A percentile compares a stretch with the other conserved stretches of the same genome.
These are phyloP conservation scores for Lepidium didymum DNA, from an alignment of 345 rosid species.

Conservation along the genomic window DNA sequence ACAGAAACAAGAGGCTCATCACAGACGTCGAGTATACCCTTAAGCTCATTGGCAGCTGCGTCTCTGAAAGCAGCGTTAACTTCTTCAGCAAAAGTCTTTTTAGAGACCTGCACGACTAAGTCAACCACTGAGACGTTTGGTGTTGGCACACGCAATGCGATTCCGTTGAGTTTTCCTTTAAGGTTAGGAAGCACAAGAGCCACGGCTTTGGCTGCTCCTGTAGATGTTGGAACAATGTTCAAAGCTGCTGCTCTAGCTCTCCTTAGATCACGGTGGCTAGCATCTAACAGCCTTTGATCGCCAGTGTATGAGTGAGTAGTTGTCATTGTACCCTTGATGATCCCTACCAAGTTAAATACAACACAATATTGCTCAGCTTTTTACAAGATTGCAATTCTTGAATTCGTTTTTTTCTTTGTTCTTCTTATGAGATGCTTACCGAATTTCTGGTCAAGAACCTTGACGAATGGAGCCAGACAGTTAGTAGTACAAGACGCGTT, in stretches of 20 bases:
- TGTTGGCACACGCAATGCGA: slow-evolving; percentile 96
- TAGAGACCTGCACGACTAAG: slow-evolving; percentile 88
- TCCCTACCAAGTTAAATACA: slow-evolving; percentile 43
- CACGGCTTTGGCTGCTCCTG: slow-evolving; percentile 99
- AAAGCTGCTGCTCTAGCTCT: slow-evolving; percentile 98
- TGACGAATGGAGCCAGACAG: slow-evolving; percentile 98
- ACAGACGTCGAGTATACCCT: slow-evolving; percentile 85
- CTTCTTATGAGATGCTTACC: slow-evolving; percentile 37
- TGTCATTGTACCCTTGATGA: slow-evolving; percentile 99
- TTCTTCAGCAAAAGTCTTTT: slow-evolving; percentile 95
- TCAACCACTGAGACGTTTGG: slow-evolving; percentile 97
- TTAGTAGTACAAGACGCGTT: slow-evolving; percentile 99
- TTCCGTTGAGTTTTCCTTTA: slow-evolving; percentile 94
- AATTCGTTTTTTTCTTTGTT: background rate
- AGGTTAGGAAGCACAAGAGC: slow-evolving; percentile 92
- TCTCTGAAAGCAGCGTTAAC: slow-evolving; percentile 93
- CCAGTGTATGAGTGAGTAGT: slow-evolving; percentile 99
- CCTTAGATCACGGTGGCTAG: slow-evolving; percentile 95
- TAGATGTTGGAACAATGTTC: slow-evolving; percentile 94
- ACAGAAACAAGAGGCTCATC: slow-evolving; percentile 98
- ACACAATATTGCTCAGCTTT: background rate
- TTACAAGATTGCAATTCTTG: background rate
- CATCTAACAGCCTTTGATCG: slow-evolving; percentile 89
- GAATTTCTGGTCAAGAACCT: slow-evolving; percentile 94
- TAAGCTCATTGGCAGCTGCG: slow-evolving; percentile 73